A percentile compares a stretch with the other conserved stretches of the same genome.
These are phyloP conservation scores for Ustilago cynodontis DNA, from an alignment of 1,284 basidiomycete species.

Conservation along the genomic window DNA sequence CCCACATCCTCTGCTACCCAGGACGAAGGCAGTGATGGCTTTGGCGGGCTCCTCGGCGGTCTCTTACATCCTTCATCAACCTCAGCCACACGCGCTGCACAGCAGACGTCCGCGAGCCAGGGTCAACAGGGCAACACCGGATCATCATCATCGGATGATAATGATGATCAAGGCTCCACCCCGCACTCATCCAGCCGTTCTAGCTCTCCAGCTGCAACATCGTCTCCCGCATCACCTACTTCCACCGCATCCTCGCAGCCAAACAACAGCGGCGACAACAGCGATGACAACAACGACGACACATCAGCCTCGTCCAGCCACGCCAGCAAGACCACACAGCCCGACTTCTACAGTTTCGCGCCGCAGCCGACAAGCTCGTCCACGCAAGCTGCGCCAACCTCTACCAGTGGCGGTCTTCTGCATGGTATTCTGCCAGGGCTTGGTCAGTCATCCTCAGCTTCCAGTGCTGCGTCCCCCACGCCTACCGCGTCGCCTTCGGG, in stretches of 20 bases:
- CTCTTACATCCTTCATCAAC: slow-evolving; percentile 7
- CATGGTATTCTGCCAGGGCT: background rate
- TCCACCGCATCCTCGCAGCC: background rate
- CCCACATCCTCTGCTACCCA: slow-evolving; percentile 6
- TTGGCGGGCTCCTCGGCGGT: slow-evolving; percentile 10
- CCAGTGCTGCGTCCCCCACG: background rate
- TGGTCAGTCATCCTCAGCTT: background rate
- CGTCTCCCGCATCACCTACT: slow-evolving; percentile 6
- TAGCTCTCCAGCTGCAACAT: slow-evolving; percentile 6
- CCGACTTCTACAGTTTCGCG: slow-evolving; percentile 32
- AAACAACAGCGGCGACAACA: background rate
- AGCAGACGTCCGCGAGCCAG: slow-evolving; percentile 10
- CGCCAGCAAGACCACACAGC: slow-evolving; percentile 17
- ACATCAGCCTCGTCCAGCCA: slow-evolving; percentile 19
- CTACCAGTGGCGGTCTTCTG: background rate
- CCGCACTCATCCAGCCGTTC: background rate
- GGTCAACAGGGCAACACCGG: background rate
- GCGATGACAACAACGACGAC: slow-evolving; percentile 1
- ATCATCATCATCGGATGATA: background rate
- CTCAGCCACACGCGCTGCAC: slow-evolving; percentile 12
- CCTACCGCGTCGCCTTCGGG: background rate
- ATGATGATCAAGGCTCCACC: background rate
- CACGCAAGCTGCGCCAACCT: slow-evolving; percentile 9
- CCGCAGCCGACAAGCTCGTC: slow-evolving; percentile 20
- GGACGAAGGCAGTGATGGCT: background rate